These are phyloP conservation scores for Mucor sp. DNA, from an alignment of 371 early-diverging fungal genomes.

Conservation along the genomic window DNA sequence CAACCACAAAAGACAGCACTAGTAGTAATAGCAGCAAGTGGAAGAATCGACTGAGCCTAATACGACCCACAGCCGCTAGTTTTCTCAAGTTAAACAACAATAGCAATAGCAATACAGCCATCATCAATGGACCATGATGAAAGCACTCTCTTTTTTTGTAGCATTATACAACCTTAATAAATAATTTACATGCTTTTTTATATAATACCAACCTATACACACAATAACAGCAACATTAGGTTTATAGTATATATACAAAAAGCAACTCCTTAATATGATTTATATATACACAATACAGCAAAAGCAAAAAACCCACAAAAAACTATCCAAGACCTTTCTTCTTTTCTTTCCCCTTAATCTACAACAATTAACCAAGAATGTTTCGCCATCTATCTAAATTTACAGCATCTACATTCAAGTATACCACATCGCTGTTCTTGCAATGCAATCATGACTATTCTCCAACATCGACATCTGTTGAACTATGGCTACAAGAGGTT, in stretches of 20 bases:
- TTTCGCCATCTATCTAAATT: slow-evolving; percentile 28
- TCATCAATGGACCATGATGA: neutral
- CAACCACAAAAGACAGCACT: neutral
- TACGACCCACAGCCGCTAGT: slow-evolving; percentile 7
- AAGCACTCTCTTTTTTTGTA: no score
- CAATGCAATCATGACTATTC: neutral
- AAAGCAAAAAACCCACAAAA: no score
- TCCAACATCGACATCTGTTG: neutral
- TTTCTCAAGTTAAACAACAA: slow-evolving; percentile 11
- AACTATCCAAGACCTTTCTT: no score
- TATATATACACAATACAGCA: no score
- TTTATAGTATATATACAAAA: no score
- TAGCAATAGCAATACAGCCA: neutral
- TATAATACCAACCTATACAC: neutral
- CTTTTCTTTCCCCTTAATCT: neutral
- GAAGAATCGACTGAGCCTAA: slow-evolving; percentile 12
- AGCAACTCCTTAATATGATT: no score
- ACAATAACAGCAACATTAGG: neutral
- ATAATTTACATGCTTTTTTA: neutral
- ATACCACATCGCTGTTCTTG: slow-evolving; percentile 11
- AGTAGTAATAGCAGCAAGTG: slow-evolving; percentile 3
- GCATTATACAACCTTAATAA: neutral
- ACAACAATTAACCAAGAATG: neutral
- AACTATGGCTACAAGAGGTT: slow-evolving; percentile 16
- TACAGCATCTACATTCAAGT: slow-evolving; percentile 18